phyloP scores from a whole-genome alignment of 2,329 filamentous ascomycete species.

The Setomelanomma holmii region DNA sequence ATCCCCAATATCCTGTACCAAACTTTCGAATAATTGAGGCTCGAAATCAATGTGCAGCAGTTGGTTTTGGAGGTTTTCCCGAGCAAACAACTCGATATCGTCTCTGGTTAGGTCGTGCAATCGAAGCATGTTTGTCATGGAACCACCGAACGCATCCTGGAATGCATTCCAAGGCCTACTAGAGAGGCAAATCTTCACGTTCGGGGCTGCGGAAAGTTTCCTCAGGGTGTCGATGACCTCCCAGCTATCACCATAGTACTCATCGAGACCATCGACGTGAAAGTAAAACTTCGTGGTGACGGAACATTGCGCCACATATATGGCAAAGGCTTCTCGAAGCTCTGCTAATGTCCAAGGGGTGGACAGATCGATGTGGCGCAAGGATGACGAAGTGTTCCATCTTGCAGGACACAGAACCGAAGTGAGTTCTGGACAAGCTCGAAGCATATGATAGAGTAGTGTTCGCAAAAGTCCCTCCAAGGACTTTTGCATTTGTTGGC shows the following conservation, averaged over 20 bases:
- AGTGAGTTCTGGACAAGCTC: constrained; percentile 5
- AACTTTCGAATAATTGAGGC: background rate
- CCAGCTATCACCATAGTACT: constrained; percentile 17
- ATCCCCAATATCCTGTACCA: constrained; percentile 4
- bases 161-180: constrained; percentile 23
- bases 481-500: constrained; percentile 28
- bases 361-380: too few relatives aligned
- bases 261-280: constrained; percentile 26
- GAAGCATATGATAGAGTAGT: constrained; percentile 26
- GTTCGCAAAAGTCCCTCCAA: constrained; percentile 34
- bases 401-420: background rate
- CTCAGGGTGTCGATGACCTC: constrained; percentile 20
- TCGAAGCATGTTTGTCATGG: background rate
- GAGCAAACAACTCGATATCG: constrained; percentile 10
- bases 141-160: constrained; percentile 9
- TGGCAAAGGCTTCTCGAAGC: background rate
- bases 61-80: background rate
- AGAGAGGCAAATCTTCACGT: constrained; percentile 29
- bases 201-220: background rate
- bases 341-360: background rate
- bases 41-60: background rate
- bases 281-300: constrained; percentile 21
- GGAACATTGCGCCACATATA: background rate
- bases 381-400: background rate
- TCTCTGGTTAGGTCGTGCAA: constrained; percentile 6